Evolutionary conservation across 768 basidiomycete genomes (phyloP), one percentile per base, ranked within the genome.

Genomic region (Hericium coralloides): DNA sequence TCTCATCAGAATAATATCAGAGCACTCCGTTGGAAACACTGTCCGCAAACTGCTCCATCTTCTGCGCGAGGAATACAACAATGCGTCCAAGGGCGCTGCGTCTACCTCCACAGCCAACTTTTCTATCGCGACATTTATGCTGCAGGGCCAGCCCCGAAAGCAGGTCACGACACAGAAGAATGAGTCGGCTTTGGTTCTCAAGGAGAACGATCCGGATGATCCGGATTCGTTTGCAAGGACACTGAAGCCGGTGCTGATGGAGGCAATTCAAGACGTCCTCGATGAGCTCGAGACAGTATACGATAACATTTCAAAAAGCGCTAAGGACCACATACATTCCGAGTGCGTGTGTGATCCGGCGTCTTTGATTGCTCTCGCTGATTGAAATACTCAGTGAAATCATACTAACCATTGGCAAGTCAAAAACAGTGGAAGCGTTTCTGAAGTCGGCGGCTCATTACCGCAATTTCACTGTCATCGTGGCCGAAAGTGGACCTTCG

Each of bases 261-360:
- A 97, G 70, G 97, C 94, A 7, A 95, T 99, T 53, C 89, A 95
- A 67, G 95, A 98, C 66, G 90, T 98, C 17, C 78, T 97, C 48
- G 93, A 97, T 62, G 97, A 99, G 70, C 76, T 99, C 38, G 95
- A 97, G 69, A 94, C 91, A 2, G 95, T 95, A 1, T 92, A 98
- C 64, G 91, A 97, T 63, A 94, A 88, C 64, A 87, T 98, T 18
- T 89, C 91, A 9, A 95, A 91, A 74, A 91, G 89, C 64, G 92
- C 95, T 2, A 89, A 84, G 70, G 94, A 97, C 69, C 95, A 98
- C 68, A 89, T 99, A 58, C 95, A 98, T 69, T 92, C 94, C n/a
- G 94, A 97, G 95, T 98, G 67, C 68, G 91, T 43, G 7, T 55
- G 4, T 25, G 10, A 10, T 17, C 55, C n/a, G 14, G 25, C 20